Percentiles rank a stretch among this genome's conserved stretches.
phyloP scores from a whole-genome alignment of 352 stramenopile species.

The Phytophthora kernoviae region DNA sequence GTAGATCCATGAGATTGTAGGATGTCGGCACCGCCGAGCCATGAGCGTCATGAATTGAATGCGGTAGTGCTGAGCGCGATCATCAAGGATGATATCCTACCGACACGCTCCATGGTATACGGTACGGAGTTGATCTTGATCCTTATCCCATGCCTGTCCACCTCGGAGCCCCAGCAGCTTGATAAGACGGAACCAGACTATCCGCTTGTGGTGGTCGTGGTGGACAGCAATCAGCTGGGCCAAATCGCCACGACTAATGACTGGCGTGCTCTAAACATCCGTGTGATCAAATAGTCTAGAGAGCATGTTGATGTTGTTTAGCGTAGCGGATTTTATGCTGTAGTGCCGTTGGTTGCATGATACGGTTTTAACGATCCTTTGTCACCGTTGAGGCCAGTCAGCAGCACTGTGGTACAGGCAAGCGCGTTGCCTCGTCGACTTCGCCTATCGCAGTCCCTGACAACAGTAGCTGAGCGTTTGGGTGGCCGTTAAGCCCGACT shows the following conservation, averaged over 20 bases:
- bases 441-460: not conserved
- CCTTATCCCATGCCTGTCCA: not conserved
- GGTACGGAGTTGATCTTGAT: slow-evolving; percentile 19
- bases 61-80: slow-evolving; percentile 17
- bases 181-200: not conserved
- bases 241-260: slow-evolving; percentile 26
- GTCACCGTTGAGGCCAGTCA: not conserved
- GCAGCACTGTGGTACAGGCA: not conserved
- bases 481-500: not conserved
- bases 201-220: slow-evolving; percentile 7
- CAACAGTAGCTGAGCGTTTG: slow-evolving; percentile 2
- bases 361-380: not conserved
- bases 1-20: slow-evolving; percentile 8
- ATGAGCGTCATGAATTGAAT: slow-evolving; percentile 3
- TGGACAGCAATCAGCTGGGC: slow-evolving; percentile 8
- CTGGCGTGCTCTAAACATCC: slow-evolving; percentile 15
- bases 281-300: slow-evolving; percentile 8
- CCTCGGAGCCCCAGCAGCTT: not conserved
- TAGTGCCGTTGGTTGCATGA: slow-evolving; percentile 11
- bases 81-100: slow-evolving; percentile 10
- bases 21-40: slow-evolving; percentile 16
- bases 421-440: slow-evolving; percentile 1
- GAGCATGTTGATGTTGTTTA: not conserved
- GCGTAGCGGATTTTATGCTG: slow-evolving; percentile 25
- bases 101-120: slow-evolving; percentile 1